Conservation (phyloP, 805 yeast genomes). For the Saturnispora saitoi region DNA sequence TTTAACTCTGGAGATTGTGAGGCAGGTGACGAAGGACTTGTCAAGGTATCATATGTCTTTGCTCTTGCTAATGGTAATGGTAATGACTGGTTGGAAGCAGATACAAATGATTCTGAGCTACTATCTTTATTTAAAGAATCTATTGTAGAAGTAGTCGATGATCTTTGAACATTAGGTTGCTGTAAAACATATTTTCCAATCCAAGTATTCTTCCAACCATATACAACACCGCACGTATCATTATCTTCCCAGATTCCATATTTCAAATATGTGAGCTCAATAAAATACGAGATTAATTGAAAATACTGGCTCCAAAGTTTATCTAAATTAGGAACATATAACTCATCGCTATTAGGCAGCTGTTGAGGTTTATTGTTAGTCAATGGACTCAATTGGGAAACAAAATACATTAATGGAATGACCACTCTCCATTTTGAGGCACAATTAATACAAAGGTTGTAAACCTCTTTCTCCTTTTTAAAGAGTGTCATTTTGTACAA, state of each 20-base stretch:
- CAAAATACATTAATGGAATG: slow-evolving; percentile 73
- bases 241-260: slow-evolving; percentile 65
- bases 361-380: neutral
- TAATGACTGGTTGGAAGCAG: neutral
- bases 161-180: neutral
- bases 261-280: slow-evolving; percentile 27
- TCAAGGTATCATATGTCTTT: neutral
- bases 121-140: neutral
- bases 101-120: neutral
- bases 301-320: slow-evolving; percentile 6
- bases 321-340: slow-evolving; percentile 3
- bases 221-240: slow-evolving; percentile 24
- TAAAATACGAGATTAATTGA: slow-evolving; percentile 1
- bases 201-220: slow-evolving; percentile 29
- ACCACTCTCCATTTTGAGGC: slow-evolving; percentile 68
- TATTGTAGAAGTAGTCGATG: neutral
- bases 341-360: slow-evolving; percentile 4
- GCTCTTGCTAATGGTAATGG: neutral
- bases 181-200: slow-evolving; percentile 10
- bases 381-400: slow-evolving; percentile 22
- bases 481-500: slow-evolving; percentile 44
- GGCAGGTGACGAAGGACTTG: neutral
- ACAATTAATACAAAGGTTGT: slow-evolving; percentile 78
- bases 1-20: neutral
- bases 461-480: slow-evolving; percentile 34